phyloP scores from a whole-genome alignment of 208 protist species.

The Angomonas ambiguus region DNA sequence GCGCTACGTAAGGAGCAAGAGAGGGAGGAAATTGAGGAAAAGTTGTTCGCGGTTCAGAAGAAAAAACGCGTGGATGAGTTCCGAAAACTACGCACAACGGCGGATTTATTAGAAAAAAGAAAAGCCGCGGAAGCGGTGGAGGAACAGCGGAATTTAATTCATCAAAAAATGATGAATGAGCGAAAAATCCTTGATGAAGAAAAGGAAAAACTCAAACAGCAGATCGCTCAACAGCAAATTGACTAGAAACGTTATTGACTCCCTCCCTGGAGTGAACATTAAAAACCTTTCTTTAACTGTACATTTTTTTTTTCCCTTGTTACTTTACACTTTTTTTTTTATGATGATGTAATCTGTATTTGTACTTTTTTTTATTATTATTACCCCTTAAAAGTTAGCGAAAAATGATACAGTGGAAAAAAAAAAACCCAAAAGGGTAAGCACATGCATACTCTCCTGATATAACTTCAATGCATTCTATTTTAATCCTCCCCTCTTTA shows the following conservation, averaged over 20 bases:
- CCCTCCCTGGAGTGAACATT: not conserved
- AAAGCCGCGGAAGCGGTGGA: slow-evolving; percentile 41
- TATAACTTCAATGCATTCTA: no score
- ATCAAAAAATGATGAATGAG: slow-evolving; percentile 37
- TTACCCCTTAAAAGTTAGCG: no score
- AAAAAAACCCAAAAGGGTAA: no score
- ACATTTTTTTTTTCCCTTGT: slow-evolving; percentile 1
- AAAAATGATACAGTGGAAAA: not conserved
- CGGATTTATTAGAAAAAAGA: slow-evolving; percentile 59
- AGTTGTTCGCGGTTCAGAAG: slow-evolving; percentile 52
- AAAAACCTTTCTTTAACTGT: not conserved
- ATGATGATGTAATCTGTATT: slow-evolving; percentile 11
- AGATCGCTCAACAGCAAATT: not conserved
- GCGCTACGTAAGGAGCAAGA: slow-evolving; percentile 48
- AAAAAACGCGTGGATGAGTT: slow-evolving; percentile 69
- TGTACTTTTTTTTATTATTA: slow-evolving; percentile 10
- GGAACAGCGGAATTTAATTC: slow-evolving; percentile 41
- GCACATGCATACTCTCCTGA: no score
- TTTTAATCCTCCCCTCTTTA: not conserved
- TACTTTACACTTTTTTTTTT: not conserved
- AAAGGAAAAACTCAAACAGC: slow-evolving; percentile 19
- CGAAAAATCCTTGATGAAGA: slow-evolving; percentile 39
- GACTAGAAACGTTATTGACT: not conserved
- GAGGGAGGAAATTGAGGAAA: slow-evolving; percentile 50
- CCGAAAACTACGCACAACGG: slow-evolving; percentile 56